Evolutionary conservation across 768 basidiomycete genomes (phyloP).

Genomic region (Termitomyces sp.): DNA sequence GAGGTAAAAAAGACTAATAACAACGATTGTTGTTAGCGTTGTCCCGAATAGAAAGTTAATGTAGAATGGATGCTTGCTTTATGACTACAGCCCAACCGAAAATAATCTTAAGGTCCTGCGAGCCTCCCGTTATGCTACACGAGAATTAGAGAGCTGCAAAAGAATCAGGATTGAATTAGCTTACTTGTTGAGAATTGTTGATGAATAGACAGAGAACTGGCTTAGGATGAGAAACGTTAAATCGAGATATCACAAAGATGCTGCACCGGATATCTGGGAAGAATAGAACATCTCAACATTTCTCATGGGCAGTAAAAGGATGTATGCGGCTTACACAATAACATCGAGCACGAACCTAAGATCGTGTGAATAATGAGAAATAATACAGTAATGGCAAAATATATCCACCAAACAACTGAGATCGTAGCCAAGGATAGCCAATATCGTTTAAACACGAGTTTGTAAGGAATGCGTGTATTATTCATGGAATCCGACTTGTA

Average conservation of each 20-base stretch:
- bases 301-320: neutral
- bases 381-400: neutral
- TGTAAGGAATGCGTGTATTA: slow-evolving; percentile 64
- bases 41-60: too few relatives aligned
- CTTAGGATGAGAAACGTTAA: neutral
- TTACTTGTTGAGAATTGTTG: slow-evolving; percentile 64
- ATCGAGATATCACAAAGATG: neutral
- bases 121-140: slow-evolving; percentile 51
- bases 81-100: slow-evolving; percentile 85
- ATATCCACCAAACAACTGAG: slow-evolving; percentile 58
- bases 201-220: slow-evolving; percentile 75
- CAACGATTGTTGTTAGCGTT: too few relatives aligned
- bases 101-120: slow-evolving; percentile 45
- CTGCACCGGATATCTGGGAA: slow-evolving; percentile 51
- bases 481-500: slow-evolving; percentile 80
- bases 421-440: slow-evolving; percentile 67
- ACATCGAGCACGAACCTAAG: slow-evolving; percentile 73
- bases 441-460: slow-evolving; percentile 72
- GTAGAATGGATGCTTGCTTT: slow-evolving; percentile 41
- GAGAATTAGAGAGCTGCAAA: too few relatives aligned
- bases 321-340: slow-evolving; percentile 45
- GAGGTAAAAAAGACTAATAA: slow-evolving; percentile 30
- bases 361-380: neutral
- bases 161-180: slow-evolving; percentile 2
- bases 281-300: neutral